phyloP scores from a whole-genome alignment of 768 basidiomycete genomes.

The Coprinellus aureogranulatus region DNA sequence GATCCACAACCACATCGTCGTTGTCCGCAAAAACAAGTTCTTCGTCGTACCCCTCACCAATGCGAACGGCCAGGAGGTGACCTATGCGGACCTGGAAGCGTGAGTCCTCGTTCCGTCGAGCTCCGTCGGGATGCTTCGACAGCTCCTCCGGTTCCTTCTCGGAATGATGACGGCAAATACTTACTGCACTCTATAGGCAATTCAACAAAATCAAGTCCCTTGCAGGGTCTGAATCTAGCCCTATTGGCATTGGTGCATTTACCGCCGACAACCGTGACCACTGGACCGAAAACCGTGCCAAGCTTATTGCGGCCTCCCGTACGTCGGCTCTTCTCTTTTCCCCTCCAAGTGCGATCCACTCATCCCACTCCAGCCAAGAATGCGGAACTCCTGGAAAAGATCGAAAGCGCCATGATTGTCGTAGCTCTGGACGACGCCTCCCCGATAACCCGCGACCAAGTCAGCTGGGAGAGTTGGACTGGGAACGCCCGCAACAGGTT shows the following conservation, averaged over 20 bases:
- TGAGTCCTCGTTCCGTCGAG: slow-evolving; percentile 28
- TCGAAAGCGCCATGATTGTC: slow-evolving; percentile 88
- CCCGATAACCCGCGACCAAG: slow-evolving; percentile 78
- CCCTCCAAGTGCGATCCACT: neutral
- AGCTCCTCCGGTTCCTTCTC: neutral
- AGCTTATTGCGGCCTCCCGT: slow-evolving; percentile 60
- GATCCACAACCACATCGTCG: slow-evolving; percentile 83
- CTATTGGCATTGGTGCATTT: slow-evolving; percentile 70
- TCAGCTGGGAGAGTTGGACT: slow-evolving; percentile 82
- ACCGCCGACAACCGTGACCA: slow-evolving; percentile 86
- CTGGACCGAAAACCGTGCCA: slow-evolving; percentile 76
- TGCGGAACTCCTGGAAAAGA: slow-evolving; percentile 62
- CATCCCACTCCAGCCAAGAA: slow-evolving; percentile 46
- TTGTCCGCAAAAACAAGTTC: slow-evolving; percentile 89
- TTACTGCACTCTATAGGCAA: slow-evolving; percentile 40
- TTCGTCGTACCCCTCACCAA: slow-evolving; percentile 76
- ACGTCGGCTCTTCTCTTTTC: neutral
- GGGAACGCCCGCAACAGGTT: slow-evolving; percentile 90
- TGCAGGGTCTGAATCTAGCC: slow-evolving; percentile 46
- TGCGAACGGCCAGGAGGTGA: slow-evolving; percentile 64
- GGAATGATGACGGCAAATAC: neutral
- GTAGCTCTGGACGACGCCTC: slow-evolving; percentile 81
- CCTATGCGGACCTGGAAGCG: slow-evolving; percentile 77
- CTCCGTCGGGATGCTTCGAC: no score
- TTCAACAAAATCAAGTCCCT: slow-evolving; percentile 64